phyloP scores from a whole-genome alignment of 768 basidiomycete species.

The Hortiboletus flavorubellus region DNA sequence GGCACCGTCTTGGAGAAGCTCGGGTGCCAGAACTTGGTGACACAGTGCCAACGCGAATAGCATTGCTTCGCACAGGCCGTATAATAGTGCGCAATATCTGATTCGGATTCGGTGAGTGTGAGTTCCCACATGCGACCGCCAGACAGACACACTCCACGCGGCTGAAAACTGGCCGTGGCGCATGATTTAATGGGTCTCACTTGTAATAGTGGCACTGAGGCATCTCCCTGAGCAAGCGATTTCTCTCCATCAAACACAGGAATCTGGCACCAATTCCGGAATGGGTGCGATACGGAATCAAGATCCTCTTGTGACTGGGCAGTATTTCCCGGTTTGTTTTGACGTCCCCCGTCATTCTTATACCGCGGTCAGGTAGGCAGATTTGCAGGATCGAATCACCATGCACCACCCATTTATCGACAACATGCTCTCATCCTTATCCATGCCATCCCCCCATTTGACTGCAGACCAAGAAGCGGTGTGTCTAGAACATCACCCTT shows the following conservation, averaged over 20 bases:
- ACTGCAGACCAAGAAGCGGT: constrained; percentile 25
- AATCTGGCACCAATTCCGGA: constrained; percentile 4
- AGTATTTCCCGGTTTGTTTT: constrained; percentile 10
- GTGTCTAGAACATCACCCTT: not conserved
- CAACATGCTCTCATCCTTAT: constrained; percentile 33
- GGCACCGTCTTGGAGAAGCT: not conserved
- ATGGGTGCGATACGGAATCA: not conserved
- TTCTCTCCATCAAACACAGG: constrained; percentile 1
- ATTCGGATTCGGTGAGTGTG: not conserved
- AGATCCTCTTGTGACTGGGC: not conserved
- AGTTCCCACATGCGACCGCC: not conserved
- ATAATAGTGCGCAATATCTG: not conserved
- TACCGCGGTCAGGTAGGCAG: not conserved
- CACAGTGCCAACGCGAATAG: not conserved
- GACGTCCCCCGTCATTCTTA: constrained; percentile 6
- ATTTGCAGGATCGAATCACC: not conserved
- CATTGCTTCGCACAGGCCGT: not conserved
- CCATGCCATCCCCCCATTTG: constrained; percentile 23
- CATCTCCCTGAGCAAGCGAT: not conserved
- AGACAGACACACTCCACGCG: not conserved
- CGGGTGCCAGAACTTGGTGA: not conserved
- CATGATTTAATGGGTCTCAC: constrained; percentile 4
- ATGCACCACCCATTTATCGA: constrained; percentile 38
- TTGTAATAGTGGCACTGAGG: constrained; percentile 7
- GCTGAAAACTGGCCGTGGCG: constrained; percentile 8